phyloP scores from a whole-genome alignment of 768 basidiomycete species.

The Tricholoma hemisulphureum region DNA sequence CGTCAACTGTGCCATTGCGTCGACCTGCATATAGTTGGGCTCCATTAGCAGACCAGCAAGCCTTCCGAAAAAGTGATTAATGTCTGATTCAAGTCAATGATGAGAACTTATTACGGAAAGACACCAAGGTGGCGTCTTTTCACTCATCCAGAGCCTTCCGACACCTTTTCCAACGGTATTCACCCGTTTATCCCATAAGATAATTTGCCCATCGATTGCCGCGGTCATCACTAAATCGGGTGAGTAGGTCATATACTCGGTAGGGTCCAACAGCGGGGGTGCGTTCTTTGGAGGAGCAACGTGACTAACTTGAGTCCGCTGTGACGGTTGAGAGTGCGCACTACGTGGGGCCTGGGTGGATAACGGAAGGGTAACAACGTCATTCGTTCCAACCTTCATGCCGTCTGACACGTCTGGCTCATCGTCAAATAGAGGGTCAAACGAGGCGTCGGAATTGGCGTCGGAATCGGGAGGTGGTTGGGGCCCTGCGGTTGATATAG shows the following conservation, averaged over 20 bases:
- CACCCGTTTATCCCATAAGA: constrained; percentile 86
- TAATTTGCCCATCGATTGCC: constrained; percentile 87
- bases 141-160: constrained; percentile 83
- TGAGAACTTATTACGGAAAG: constrained; percentile 64
- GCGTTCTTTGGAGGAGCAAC: constrained; percentile 70
- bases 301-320: constrained; percentile 30
- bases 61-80: constrained; percentile 46
- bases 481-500: constrained; percentile 9
- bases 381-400: constrained; percentile 10
- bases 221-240: constrained; percentile 85
- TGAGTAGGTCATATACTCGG: constrained; percentile 64
- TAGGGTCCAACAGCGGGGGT: constrained; percentile 67
- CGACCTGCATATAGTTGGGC: constrained; percentile 87
- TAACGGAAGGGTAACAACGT: neutral
- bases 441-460: constrained; percentile 75
- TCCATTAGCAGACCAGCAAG: constrained; percentile 92
- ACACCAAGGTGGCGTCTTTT: constrained; percentile 95
- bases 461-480: constrained; percentile 43
- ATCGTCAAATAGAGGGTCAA: constrained; percentile 89
- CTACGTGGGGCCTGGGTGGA: constrained; percentile 9
- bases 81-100: neutral
- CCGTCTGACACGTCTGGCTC: constrained; percentile 52
- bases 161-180: constrained; percentile 66
- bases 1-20: constrained; percentile 85
- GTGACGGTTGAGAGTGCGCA: constrained; percentile 18